Conservation (phyloP, 768 basidiomycete species). For the Auricularia sp. region DNA sequence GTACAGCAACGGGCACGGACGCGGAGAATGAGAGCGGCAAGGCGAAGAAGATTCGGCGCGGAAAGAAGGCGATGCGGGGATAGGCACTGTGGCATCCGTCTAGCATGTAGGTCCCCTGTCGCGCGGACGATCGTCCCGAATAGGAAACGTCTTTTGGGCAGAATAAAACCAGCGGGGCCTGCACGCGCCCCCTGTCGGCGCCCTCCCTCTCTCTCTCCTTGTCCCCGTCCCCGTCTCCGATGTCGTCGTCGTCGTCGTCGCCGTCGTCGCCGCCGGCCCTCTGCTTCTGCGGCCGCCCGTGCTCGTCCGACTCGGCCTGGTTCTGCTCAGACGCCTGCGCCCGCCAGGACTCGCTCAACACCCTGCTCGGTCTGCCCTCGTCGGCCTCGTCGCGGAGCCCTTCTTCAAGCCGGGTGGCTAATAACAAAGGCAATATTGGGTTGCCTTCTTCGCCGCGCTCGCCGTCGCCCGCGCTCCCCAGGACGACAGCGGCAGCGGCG, state of each 20-base stretch:
- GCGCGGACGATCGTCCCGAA: not conserved
- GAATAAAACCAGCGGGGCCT: not conserved
- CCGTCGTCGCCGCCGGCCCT: not conserved
- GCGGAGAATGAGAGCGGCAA: constrained; percentile 27
- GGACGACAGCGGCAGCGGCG: too few species aligned
- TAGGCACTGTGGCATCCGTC: not conserved
- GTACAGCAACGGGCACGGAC: constrained; percentile 26
- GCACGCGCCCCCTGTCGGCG: not conserved
- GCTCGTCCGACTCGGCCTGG: not conserved
- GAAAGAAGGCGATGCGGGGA: constrained; percentile 32
- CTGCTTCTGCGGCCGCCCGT: not conserved
- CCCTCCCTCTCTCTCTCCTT: not conserved
- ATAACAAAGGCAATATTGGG: too few species aligned
- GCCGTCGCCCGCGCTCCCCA: too few species aligned
- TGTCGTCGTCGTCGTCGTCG: too few species aligned
- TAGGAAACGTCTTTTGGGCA: not conserved
- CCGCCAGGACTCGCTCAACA: not conserved
- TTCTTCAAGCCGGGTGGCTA: not conserved
- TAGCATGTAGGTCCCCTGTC: not conserved
- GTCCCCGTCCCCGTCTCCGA: too few species aligned
- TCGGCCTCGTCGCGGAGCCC: not conserved
- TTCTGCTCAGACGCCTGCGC: not conserved
- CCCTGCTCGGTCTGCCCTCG: not conserved
- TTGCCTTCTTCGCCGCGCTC: too few species aligned
- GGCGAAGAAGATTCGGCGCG: constrained; percentile 38